A percentile compares a stretch with the other conserved stretches of the same genome.
Conservation (phyloP, 2,329 filamentous ascomycete genomes). For the Colletotrichum noveboracense region DNA sequence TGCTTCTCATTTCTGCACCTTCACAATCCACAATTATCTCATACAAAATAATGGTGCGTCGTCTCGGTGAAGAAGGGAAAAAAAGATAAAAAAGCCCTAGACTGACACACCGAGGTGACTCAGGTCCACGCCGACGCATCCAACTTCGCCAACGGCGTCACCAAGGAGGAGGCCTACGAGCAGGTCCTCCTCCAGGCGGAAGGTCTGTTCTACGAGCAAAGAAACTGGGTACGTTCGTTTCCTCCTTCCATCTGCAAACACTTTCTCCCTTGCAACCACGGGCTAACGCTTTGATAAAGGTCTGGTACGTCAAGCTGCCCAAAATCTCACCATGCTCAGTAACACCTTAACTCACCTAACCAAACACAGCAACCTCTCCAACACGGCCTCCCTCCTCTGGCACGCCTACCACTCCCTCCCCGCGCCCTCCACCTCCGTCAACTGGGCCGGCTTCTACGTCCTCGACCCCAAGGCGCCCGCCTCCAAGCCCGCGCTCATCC, state of each 20-base stretch:
- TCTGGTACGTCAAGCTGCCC: constrained; percentile 38
- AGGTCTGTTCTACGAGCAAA: constrained; percentile 73
- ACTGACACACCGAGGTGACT: background rate
- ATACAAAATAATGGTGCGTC: background rate
- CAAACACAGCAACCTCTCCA: constrained; percentile 71
- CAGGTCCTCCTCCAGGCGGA: constrained; percentile 76
- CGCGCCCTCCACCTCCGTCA: constrained; percentile 68
- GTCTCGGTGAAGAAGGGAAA: background rate
- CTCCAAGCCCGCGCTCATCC: constrained; percentile 61
- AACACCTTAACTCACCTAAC: background rate
- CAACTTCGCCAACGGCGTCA: constrained; percentile 70
- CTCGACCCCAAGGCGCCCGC: constrained; percentile 54
- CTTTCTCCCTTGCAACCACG: background rate
- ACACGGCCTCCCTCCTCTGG: constrained; percentile 78
- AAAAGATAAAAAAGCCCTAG: background rate
- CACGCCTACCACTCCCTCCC: constrained; percentile 78
- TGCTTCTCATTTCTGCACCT: background rate
- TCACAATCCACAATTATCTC: fast-evolving
- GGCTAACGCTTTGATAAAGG: constrained; percentile 31
- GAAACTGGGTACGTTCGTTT: constrained; percentile 73
- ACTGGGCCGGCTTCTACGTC: constrained; percentile 85
- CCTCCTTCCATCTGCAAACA: background rate
- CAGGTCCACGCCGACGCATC: constrained; percentile 82
- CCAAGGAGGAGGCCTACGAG: constrained; percentile 75
- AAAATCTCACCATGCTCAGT: background rate